These are phyloP conservation scores for Paramecium biaurelia DNA, from an alignment of 73 alveolate species.

Conservation along the genomic window DNA sequence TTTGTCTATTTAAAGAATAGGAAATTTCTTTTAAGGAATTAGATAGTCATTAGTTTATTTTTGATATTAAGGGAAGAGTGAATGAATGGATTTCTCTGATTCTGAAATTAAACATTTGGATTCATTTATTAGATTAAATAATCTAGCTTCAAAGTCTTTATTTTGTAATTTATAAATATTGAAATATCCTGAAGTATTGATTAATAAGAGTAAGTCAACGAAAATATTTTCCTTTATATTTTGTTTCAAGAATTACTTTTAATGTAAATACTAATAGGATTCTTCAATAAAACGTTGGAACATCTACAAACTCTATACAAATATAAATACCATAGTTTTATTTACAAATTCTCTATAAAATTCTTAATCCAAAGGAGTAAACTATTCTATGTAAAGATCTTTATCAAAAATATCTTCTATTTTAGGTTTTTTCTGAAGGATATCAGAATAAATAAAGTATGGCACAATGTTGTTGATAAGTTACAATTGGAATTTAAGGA, in stretches of 20 bases:
- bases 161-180: not conserved
- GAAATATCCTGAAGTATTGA: not conserved
- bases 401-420: slow-evolving; percentile 12
- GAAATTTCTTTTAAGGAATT: not conserved
- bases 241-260: not conserved
- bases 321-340: not conserved
- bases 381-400: not conserved
- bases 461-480: slow-evolving; percentile 1
- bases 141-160: not conserved
- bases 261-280: not conserved
- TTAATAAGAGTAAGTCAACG: not conserved
- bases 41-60: not conserved
- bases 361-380: not conserved
- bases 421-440: not conserved
- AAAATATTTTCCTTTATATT: not conserved
- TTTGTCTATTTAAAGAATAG: not conserved
- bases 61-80: not conserved
- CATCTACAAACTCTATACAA: not conserved
- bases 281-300: slow-evolving; percentile 27
- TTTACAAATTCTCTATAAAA: not conserved
- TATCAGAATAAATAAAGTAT: not conserved
- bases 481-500: not conserved
- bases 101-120: not conserved
- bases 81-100: slow-evolving; percentile 5
- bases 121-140: not conserved